Evolutionary conservation across 176 grass and related monocot genomes (phyloP).

Genomic region (Carex myosuroides): DNA sequence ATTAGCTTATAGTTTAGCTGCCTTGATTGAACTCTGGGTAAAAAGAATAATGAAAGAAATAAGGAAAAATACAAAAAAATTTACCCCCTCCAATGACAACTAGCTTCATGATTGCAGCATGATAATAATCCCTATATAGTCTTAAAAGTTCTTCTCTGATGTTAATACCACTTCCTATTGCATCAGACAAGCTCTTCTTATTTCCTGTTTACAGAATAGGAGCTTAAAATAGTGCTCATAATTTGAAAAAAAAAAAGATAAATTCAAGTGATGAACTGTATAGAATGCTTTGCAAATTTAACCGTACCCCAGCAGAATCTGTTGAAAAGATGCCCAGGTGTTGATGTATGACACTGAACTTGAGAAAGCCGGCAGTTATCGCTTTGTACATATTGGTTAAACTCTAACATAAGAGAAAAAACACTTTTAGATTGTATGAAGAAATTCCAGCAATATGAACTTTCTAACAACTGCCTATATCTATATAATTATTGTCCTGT

Average conservation of each 20-base stretch:
- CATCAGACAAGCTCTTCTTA: conserved; percentile 91
- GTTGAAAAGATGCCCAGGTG: conserved; percentile 73
- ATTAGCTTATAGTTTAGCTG: neutral
- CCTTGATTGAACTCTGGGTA: neutral
- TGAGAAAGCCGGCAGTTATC: conserved; percentile 75
- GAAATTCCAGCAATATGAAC: neutral
- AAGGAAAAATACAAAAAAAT: neutral
- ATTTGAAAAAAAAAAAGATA: conserved; percentile 16
- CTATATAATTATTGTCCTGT: conserved; percentile 11
- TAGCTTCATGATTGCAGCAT: conserved; percentile 78
- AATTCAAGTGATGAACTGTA: neutral
- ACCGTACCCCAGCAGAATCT: conserved; percentile 93
- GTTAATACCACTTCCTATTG: conserved; percentile 78
- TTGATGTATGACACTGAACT: conserved; percentile 82
- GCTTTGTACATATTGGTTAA: conserved; percentile 87
- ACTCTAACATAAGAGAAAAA: conserved; percentile 43
- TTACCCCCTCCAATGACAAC: conserved; percentile 94
- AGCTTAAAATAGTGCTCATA: conserved; percentile 26
- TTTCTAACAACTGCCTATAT: conserved; percentile 18
- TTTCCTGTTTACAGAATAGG: conserved; percentile 51
- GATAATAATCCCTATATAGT: conserved; percentile 71
- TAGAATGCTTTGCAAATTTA: neutral
- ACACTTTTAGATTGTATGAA: neutral
- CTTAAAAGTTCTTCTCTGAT: conserved; percentile 81
- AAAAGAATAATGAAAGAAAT: neutral